A percentile compares a stretch with the other conserved stretches of the same genome.
phyloP scores from a whole-genome alignment of 495 filamentous ascomycete species.

The Corynascus novoguineensis region DNA sequence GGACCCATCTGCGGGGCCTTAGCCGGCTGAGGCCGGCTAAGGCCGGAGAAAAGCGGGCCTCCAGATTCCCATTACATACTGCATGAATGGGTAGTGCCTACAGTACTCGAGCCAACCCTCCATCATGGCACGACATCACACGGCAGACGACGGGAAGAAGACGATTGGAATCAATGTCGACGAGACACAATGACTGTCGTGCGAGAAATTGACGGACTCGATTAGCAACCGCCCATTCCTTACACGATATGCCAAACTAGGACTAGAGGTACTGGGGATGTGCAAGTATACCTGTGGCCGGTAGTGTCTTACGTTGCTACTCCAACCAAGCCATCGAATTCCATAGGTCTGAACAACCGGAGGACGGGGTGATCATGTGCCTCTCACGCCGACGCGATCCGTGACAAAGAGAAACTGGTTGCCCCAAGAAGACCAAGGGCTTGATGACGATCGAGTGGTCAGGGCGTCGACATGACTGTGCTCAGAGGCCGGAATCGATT shows the following conservation, averaged over 20 bases:
- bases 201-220: no score
- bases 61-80: conserved; percentile 23
- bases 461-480: conserved; percentile 3
- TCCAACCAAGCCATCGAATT: no score
- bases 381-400: background rate
- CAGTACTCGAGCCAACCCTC: background rate
- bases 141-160: background rate
- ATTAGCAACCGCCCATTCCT: no score
- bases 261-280: no score
- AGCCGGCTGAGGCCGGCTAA: conserved; percentile 35
- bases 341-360: background rate
- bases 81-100: no score
- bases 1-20: background rate
- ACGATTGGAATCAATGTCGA: no score
- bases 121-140: background rate
- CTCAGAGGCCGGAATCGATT: conserved; percentile 54
- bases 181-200: no score
- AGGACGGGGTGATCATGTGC: background rate
- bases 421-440: background rate
- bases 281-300: no score
- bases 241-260: no score
- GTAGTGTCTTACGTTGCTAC: no score
- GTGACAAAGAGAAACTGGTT: conserved; percentile 30
- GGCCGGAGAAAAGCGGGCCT: conserved; percentile 30
- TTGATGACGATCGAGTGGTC: background rate